These are phyloP conservation scores for Artemisia tridentata DNA, from an alignment of 129 eudicot species.

Conservation along the genomic window DNA sequence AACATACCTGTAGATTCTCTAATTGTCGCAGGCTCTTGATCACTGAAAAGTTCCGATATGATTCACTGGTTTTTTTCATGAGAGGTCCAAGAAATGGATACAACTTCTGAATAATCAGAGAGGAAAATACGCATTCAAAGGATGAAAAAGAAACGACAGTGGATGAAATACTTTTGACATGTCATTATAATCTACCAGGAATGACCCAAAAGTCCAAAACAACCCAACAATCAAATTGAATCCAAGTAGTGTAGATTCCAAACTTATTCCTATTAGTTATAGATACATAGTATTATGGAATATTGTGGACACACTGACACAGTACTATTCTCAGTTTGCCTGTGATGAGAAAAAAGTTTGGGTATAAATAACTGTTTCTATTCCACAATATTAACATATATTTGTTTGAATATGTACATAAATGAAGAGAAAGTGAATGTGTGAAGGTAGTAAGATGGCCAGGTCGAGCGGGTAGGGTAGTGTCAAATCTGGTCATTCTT, in stretches of 20 bases:
- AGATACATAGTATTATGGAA: neutral
- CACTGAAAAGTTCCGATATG: slow-evolving; percentile 71
- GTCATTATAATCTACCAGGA: neutral
- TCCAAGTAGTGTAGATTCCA: neutral
- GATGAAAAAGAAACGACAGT: neutral
- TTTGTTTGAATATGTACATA: neutral
- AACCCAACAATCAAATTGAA: slow-evolving; percentile 4
- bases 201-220: neutral
- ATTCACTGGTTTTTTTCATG: slow-evolving; percentile 77
- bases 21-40: slow-evolving; percentile 82
- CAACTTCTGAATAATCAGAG: slow-evolving; percentile 59
- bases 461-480: too few relatives aligned
- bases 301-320: too few relatives aligned
- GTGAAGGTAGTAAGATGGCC: too few relatives aligned
- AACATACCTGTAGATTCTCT: slow-evolving; percentile 81
- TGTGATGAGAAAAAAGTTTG: too few relatives aligned
- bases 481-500: too few relatives aligned
- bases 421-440: neutral
- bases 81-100: slow-evolving; percentile 96
- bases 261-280: slow-evolving; percentile 4
- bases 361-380: neutral
- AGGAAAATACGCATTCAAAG: slow-evolving; percentile 5
- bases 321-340: too few relatives aligned
- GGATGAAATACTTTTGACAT: neutral
- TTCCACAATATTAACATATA: slow-evolving; percentile 1